phyloP scores from a whole-genome alignment of 305 asterid genomes.

The Ruellia speciosa region DNA sequence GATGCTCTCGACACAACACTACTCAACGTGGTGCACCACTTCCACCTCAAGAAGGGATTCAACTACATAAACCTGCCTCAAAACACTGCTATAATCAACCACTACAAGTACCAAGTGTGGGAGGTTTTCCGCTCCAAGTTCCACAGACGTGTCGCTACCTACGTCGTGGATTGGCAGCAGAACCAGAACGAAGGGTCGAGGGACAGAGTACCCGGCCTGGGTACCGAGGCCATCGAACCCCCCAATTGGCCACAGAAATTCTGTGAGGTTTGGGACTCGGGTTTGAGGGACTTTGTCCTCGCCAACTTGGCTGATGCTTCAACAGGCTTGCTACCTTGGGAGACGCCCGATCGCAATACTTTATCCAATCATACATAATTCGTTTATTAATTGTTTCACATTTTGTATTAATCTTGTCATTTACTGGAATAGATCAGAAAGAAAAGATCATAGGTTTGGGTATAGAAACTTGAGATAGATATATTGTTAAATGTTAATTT shows the following conservation, averaged over 20 bases:
- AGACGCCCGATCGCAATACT: conserved; percentile 19
- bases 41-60: conserved; percentile 55
- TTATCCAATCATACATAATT: too few species aligned
- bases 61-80: conserved; percentile 58
- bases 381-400: too few species aligned
- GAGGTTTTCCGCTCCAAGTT: conserved; percentile 75
- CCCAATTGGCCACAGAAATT: conserved; percentile 72
- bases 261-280: conserved; percentile 90
- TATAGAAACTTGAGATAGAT: too few species aligned
- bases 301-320: conserved; percentile 59
- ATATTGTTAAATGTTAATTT: too few species aligned
- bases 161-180: conserved; percentile 87
- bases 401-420: too few species aligned
- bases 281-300: conserved; percentile 71
- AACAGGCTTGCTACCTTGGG: conserved; percentile 84
- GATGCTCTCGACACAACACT: conserved; percentile 64
- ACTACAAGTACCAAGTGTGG: conserved; percentile 91
- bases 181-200: conserved; percentile 88
- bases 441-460: too few species aligned
- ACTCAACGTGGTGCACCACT: conserved; percentile 91
- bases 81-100: conserved; percentile 60
- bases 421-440: too few species aligned
- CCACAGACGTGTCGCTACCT: conserved; percentile 82
- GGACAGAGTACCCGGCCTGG: conserved; percentile 89
- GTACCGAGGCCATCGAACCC: conserved; percentile 89